Conservation (phyloP, 495 filamentous ascomycete species). For the Haplographium delicatum region DNA sequence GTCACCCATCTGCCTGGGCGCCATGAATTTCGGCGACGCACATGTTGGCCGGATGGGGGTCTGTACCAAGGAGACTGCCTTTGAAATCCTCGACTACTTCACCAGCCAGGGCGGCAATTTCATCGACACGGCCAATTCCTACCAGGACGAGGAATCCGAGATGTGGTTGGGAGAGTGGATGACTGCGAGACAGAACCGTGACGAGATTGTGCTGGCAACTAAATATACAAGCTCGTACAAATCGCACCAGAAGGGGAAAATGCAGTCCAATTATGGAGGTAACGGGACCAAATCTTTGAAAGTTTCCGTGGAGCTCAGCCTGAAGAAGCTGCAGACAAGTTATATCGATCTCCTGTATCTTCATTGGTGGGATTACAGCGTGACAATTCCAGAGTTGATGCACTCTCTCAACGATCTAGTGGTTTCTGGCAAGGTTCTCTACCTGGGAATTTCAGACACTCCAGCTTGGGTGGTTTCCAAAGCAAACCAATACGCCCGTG, state of each 20-base stretch:
- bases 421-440: constrained; percentile 53
- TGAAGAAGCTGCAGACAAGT: constrained; percentile 58
- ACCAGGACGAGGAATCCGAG: constrained; percentile 60
- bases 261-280: constrained; percentile 46
- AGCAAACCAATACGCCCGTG: constrained; percentile 55
- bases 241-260: constrained; percentile 28
- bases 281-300: constrained; percentile 51
- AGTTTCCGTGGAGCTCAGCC: constrained; percentile 46
- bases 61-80: constrained; percentile 47
- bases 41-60: constrained; percentile 33
- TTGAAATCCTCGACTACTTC: constrained; percentile 57
- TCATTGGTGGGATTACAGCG: constrained; percentile 58
- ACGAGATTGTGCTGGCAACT: constrained; percentile 60
- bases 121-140: constrained; percentile 65
- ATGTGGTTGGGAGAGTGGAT: constrained; percentile 66
- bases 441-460: constrained; percentile 57
- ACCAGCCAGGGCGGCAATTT: constrained; percentile 59
- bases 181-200: constrained; percentile 41
- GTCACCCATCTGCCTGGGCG: constrained; percentile 55
- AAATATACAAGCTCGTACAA: constrained; percentile 50
- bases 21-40: constrained; percentile 56
- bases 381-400: constrained; percentile 58
- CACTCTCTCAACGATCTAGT: constrained; percentile 53
- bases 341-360: constrained; percentile 59
- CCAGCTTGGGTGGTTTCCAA: constrained; percentile 60